These are phyloP conservation scores for Kwoniella shivajii DNA, from an alignment of 1,284 basidiomycete genomes.

Conservation along the genomic window DNA sequence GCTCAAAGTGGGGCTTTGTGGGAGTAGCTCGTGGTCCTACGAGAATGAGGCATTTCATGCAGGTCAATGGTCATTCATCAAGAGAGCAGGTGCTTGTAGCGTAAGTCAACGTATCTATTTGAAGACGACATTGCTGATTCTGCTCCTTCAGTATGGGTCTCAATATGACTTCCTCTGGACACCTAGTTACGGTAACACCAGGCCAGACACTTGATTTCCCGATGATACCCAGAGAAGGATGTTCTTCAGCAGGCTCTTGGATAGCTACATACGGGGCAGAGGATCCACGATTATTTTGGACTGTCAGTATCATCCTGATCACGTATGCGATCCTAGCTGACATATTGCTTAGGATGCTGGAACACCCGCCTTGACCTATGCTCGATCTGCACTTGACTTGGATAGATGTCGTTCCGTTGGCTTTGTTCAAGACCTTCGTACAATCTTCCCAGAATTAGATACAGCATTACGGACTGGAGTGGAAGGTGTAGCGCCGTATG, in stretches of 20 bases:
- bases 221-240: conserved; percentile 14
- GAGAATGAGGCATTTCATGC: conserved; percentile 11
- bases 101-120: conserved; percentile 2
- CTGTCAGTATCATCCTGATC: conserved; percentile 4
- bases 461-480: neutral
- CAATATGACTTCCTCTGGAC: conserved; percentile 11
- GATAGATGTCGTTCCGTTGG: conserved; percentile 7
- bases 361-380: conserved; percentile 6
- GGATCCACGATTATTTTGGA: conserved; percentile 17
- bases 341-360: conserved; percentile 8
- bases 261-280: conserved; percentile 15
- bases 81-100: conserved; percentile 14
- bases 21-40: conserved; percentile 14
- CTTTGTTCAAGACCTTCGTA: conserved; percentile 2
- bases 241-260: conserved; percentile 1
- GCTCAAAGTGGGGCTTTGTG: conserved; percentile 13
- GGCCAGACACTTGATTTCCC: conserved; percentile 15
- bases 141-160: conserved; percentile 4
- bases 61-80: conserved; percentile 8
- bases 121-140: neutral
- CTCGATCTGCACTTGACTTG: conserved; percentile 1
- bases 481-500: conserved; percentile 8
- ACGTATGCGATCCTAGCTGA: neutral
- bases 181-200: conserved; percentile 5
- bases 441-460: neutral